These are phyloP conservation scores for Pezicula carpinea DNA, from an alignment of 2,329 filamentous ascomycete species.

Conservation along the genomic window DNA sequence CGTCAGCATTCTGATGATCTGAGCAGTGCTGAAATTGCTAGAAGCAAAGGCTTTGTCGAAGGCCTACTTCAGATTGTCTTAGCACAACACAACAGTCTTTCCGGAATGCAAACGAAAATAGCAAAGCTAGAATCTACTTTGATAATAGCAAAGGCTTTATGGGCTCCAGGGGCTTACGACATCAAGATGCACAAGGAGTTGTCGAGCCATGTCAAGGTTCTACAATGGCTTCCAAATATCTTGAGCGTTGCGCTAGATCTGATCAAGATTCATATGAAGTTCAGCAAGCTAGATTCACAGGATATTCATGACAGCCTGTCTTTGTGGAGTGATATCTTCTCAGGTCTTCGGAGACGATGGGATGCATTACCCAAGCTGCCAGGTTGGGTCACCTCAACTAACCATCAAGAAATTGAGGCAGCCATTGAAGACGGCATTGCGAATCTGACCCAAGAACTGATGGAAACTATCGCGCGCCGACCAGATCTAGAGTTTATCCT, in stretches of 20 bases:
- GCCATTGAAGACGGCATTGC: conserved; percentile 11
- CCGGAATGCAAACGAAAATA: conserved; percentile 10
- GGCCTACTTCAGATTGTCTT: conserved; percentile 68
- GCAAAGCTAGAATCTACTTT: conserved; percentile 18
- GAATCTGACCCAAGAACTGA: conserved; percentile 30
- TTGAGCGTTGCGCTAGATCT: conserved; percentile 58
- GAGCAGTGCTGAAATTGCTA: conserved; percentile 70
- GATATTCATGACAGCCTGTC: conserved; percentile 40
- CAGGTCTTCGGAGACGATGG: conserved; percentile 37
- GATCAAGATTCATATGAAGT: conserved; percentile 60
- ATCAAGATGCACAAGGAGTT: conserved; percentile 7
- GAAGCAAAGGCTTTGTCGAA: conserved; percentile 83
- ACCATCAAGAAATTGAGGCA: conserved; percentile 21
- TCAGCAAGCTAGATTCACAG: conserved; percentile 48
- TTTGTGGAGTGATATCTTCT: conserved; percentile 46
- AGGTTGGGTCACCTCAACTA: conserved; percentile 39
- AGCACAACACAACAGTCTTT: conserved; percentile 46
- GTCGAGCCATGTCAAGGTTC: conserved; percentile 26
- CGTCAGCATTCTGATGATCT: conserved; percentile 81
- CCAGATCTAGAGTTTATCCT: conserved; percentile 62
- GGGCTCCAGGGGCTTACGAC: conserved; percentile 33
- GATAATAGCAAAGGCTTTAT: conserved; percentile 29
- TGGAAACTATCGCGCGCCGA: conserved; percentile 37
- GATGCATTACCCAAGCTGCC: conserved; percentile 45
- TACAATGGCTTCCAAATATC: conserved; percentile 65